These are phyloP conservation scores for Porodaedalea pini DNA, from an alignment of 1,284 basidiomycete genomes.

Conservation along the genomic window DNA sequence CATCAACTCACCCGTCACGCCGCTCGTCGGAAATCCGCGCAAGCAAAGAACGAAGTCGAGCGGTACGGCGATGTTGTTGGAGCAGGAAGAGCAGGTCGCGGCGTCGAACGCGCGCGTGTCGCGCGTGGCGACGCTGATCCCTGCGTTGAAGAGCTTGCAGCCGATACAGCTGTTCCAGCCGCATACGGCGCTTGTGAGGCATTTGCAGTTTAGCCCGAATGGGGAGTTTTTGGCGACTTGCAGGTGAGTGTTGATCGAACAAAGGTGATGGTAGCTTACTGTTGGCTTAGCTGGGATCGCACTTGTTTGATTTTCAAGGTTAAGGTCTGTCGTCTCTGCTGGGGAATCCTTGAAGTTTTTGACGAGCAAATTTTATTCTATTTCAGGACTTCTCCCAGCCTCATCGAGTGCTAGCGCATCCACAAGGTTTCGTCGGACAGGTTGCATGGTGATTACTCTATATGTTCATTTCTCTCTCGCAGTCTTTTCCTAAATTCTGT, in stretches of 20 bases:
- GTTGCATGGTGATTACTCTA: conserved; percentile 59
- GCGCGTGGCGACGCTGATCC: conserved; percentile 52
- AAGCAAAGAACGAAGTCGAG: conserved; percentile 47
- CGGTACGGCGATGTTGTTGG: conserved; percentile 28
- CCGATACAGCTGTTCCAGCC: conserved; percentile 59
- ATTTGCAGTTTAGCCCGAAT: conserved; percentile 70
- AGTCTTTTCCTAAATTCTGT: not conserved
- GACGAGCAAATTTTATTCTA: not conserved
- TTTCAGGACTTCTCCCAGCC: conserved; percentile 24
- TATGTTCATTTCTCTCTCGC: not conserved
- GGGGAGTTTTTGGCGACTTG: conserved; percentile 68
- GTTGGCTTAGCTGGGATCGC: conserved; percentile 60
- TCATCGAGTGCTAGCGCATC: conserved; percentile 66
- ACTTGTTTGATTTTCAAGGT: conserved; percentile 73
- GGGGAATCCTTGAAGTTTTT: not conserved
- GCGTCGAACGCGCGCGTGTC: conserved; percentile 46
- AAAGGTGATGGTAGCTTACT: not conserved
- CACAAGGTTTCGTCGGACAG: conserved; percentile 73
- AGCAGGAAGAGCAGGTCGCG: conserved; percentile 31
- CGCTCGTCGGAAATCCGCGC: conserved; percentile 19
- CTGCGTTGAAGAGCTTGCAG: conserved; percentile 53
- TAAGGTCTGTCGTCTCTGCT: conserved; percentile 41
- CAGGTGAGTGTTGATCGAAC: conserved; percentile 38
- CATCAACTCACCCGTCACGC: conserved; percentile 4
- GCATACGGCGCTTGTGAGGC: conserved; percentile 62